Conservation (phyloP, 202 grass and related monocot species). For the Dendrocalamus latiflorus region DNA sequence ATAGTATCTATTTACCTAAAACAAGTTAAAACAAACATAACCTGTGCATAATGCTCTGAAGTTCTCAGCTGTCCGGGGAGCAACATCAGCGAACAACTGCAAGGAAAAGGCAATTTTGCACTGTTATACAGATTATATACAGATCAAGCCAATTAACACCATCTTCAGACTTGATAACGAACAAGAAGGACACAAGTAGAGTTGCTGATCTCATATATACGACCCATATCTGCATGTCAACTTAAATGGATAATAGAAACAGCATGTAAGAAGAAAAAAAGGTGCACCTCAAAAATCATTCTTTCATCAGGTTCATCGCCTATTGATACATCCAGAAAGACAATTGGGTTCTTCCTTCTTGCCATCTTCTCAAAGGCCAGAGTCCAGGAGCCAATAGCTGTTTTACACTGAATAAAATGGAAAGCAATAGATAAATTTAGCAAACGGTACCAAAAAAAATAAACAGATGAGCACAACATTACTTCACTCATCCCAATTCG, state of each 20-base stretch:
- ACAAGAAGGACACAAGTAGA: not conserved
- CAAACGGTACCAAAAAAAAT: not conserved
- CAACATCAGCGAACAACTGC: conserved; percentile 86
- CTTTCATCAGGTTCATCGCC: conserved; percentile 47
- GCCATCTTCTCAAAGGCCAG: conserved; percentile 39
- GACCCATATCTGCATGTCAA: not conserved
- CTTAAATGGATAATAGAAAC: not conserved
- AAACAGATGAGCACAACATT: not conserved
- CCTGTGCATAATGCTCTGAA: conserved; percentile 97
- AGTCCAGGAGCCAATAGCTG: conserved; percentile 2
- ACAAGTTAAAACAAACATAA: conserved; percentile 32
- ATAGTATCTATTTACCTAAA: not conserved
- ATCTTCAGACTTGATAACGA: not conserved
- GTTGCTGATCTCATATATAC: not conserved
- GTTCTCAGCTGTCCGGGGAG: conserved; percentile 77
- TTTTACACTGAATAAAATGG: conserved; percentile 23
- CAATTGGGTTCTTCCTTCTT: conserved; percentile 69
- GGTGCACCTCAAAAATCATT: conserved; percentile 72
- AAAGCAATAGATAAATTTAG: not conserved
- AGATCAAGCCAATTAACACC: not conserved
- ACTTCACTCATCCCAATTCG: not conserved
- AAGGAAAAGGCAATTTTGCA: no score
- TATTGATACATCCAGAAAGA: conserved; percentile 77
- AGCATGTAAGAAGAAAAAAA: not conserved
- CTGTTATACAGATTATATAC: not conserved